Evolutionary conservation across 2,329 filamentous ascomycete genomes (phyloP), one percentile per base, ranked within the genome.

Genomic region (Metarhizium album): DNA sequence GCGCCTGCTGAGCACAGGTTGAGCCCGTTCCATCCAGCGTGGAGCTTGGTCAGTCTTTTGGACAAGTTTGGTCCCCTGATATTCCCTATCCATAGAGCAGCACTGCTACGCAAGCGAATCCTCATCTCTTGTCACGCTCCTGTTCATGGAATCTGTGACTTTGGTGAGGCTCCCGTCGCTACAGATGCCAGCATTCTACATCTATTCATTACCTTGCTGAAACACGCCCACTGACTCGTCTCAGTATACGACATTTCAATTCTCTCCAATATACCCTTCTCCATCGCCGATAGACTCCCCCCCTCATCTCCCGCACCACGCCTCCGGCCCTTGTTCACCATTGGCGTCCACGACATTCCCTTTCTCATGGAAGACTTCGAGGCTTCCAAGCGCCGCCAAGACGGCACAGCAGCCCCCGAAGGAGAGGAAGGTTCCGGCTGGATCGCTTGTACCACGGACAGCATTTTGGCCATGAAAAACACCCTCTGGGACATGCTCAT

Each of bases 361-460:
- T 82, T 85, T 51, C 75, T 97, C 4, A 75, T 83, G 57, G 74
- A 81, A 51, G 76, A 86, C 55, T 74, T 75, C n/a, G 70, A 74
- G 23, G 69, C 70, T 2, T 67, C 67, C 46, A 72, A 70, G 62
- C 65, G 63, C n/a, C 54, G 57, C 7, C 62, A 66, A 33, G 61
- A 59, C 42, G 64, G 69, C 42, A 64, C 67, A 45, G 64, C 64
- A 42, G 64, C 66, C 11, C 61, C 67, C 16, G 66, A 69, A 35
- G 75, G 74, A 23, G 74, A 80, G 42, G 64, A 69, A 23, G 75
- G 75, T 31, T 70, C 76, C 14, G 87, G 90, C 38, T 98, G 90
- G 90, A 84, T 95, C 53, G 93, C 91, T 13, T 96, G 90, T 67
- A 96, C 91, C 3, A 97, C 91, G 2, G 93, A 98, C 69, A 91